Percentiles rank a stretch among this genome's conserved stretches.
phyloP scores from a whole-genome alignment of 2,329 filamentous ascomycete species.

The Fusarium setosum region DNA sequence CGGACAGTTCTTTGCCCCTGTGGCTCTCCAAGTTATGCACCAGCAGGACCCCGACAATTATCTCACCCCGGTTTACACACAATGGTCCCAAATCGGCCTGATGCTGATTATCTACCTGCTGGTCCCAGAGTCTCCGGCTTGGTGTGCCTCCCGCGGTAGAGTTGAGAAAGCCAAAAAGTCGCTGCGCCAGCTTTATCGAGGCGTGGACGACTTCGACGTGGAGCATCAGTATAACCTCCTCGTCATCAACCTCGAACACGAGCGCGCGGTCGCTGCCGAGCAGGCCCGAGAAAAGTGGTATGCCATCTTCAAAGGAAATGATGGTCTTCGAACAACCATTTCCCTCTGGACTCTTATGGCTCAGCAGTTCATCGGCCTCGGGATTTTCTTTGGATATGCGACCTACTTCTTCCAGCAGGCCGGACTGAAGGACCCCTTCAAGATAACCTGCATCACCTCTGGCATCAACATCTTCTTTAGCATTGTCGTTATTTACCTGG shows the following conservation, averaged over 20 bases:
- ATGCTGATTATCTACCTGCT: background rate
- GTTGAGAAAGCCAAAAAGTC: background rate
- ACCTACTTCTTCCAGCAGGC: constrained; percentile 54
- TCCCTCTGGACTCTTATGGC: constrained; percentile 42
- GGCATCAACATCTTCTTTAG: constrained; percentile 30
- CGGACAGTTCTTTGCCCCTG: constrained; percentile 54
- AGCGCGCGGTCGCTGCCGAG: constrained; percentile 35
- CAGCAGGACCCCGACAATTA: background rate
- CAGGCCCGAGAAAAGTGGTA: constrained; percentile 39
- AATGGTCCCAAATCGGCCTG: background rate
- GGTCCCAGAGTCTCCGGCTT: background rate
- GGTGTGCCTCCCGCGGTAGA: background rate
- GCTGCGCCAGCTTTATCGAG: constrained; percentile 1
- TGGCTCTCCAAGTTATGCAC: constrained; percentile 50
- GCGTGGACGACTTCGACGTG: constrained; percentile 42
- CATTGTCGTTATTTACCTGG: constrained; percentile 9
- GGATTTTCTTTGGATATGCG: constrained; percentile 58
- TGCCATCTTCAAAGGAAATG: constrained; percentile 44
- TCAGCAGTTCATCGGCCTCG: constrained; percentile 25
- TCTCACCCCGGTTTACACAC: background rate
- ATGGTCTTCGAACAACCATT: constrained; percentile 44
- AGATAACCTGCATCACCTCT: constrained; percentile 31
- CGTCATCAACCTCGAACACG: constrained; percentile 34
- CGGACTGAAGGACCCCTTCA: constrained; percentile 38
- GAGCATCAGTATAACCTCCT: constrained; percentile 42